Conservation (phyloP, 129 eudicot species). For the Deinandra increscens region DNA sequence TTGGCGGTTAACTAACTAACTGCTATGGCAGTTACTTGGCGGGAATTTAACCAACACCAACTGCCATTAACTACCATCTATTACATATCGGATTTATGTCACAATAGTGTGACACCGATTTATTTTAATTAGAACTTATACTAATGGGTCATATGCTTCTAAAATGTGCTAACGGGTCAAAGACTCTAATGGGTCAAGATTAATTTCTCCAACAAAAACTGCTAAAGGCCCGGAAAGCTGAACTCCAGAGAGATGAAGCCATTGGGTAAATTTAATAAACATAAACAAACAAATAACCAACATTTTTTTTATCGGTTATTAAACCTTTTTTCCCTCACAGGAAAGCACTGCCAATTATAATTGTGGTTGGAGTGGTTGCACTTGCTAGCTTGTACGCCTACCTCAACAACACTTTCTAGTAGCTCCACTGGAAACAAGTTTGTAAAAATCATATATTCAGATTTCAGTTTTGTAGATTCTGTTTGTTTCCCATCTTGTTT, state of each 20-base stretch:
- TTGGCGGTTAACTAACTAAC: too few relatives aligned
- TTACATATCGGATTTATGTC: too few relatives aligned
- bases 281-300: slow-evolving; percentile 3
- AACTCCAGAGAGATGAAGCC: slow-evolving; percentile 80
- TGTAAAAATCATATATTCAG: slow-evolving; percentile 3
- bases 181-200: too few relatives aligned
- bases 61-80: too few relatives aligned
- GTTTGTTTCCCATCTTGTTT: slow-evolving; percentile 20
- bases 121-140: too few relatives aligned
- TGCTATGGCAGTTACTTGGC: too few relatives aligned
- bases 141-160: too few relatives aligned
- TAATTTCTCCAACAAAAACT: slow-evolving; percentile 41
- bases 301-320: background rate
- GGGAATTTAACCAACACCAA: too few relatives aligned
- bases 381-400: slow-evolving; percentile 74
- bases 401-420: slow-evolving; percentile 62
- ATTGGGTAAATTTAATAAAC: slow-evolving; percentile 52
- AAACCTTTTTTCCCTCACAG: slow-evolving; percentile 36
- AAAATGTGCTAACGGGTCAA: too few relatives aligned
- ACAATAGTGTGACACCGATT: too few relatives aligned
- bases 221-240: slow-evolving; percentile 88
- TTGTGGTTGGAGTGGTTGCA: slow-evolving; percentile 74
- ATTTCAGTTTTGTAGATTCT: slow-evolving; percentile 41
- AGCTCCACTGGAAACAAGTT: slow-evolving; percentile 5
- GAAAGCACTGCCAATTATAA: slow-evolving; percentile 75